Percentiles rank a stretch among this genome's conserved stretches.
Conservation (phyloP, 176 grass and related monocot genomes). For the Lolium rigidum region DNA sequence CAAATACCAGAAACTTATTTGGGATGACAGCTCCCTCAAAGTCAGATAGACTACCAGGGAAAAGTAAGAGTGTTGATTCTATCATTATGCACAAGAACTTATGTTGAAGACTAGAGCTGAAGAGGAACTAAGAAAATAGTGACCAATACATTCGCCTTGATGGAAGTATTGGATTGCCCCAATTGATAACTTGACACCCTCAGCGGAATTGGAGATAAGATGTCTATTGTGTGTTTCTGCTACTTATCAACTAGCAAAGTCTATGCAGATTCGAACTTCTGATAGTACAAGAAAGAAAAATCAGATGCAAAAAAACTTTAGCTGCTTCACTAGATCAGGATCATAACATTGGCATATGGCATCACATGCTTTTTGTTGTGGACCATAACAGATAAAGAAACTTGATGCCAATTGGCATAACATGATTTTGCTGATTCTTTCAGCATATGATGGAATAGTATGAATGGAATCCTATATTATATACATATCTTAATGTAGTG, state of each 20-base stretch:
- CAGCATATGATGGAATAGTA: conserved; percentile 3
- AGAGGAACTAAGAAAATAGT: not conserved
- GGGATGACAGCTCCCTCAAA: not conserved
- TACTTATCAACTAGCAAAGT: not conserved
- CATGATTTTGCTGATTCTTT: conserved; percentile 26
- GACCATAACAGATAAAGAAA: conserved; percentile 23
- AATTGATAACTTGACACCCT: not conserved
- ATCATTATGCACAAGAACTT: not conserved
- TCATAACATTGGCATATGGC: conserved; percentile 15
- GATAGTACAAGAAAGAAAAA: conserved; percentile 50
- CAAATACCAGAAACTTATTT: not conserved
- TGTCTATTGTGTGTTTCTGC: not conserved
- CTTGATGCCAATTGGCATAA: conserved; percentile 10
- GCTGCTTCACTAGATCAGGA: conserved; percentile 53
- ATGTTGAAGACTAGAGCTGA: not conserved
- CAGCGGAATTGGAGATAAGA: not conserved
- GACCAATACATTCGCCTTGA: not conserved
- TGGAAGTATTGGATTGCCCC: not conserved
- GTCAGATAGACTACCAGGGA: not conserved
- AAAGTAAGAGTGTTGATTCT: not conserved
- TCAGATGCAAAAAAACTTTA: conserved; percentile 43
- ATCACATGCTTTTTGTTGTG: not conserved
- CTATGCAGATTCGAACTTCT: conserved; percentile 52
- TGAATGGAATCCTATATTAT: not conserved
- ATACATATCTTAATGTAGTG: not conserved